Base-by-base conservation (phyloP, 148 eudicot species). In the Rheum nobile region DNA sequence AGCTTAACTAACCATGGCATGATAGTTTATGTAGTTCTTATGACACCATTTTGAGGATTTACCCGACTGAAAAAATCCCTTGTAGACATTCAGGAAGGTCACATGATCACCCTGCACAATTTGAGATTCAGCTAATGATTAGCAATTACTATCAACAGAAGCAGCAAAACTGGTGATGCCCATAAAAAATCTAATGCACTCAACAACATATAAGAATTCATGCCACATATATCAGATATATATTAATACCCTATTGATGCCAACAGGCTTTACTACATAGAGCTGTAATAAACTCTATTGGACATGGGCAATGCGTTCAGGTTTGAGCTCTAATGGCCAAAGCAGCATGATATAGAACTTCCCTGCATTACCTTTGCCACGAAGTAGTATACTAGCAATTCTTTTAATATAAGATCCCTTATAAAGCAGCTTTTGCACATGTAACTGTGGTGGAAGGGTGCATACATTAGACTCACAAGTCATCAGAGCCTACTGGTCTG, bases 31-130 rank as follows among this genome's bases (percentile, higher is more conserved):
- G 71, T 77, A 92, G 86, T 96, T 96, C 79, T 80, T 88, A 71
- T 90, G 90, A 81, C 99, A 96, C 99, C 99, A 96, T 72, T 85
- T 90, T 31, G 99, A 86, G 37, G 99, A 92, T 90, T 90, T 96
- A 68, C 84, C 79, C 19, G 97, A 92, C 82, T 83, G 88, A 69
- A 90, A 72, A 86, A 87, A 96, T 75, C 92, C 97, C 88, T 84
- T 96, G 83, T 96, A 96, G 61, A 96, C 88, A 82, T 96, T 96
- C 31, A 96, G 88, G 80, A 92, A 96, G 76, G 97, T 92, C 71
- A 96, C 88, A 85, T 92, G 97, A 74, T 96, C 97, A 70, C 99
- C 99, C 99, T 96, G 96, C 80, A 84, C 63, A 71, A 21, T 67
- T 67, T 32, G n/a, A 38, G 11, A 71, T 39, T 71, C 8, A 65